Base-by-base conservation (phyloP, 192 early-diverging fungal genomes). In the Jimgerdemannia lactiflua region DNA sequence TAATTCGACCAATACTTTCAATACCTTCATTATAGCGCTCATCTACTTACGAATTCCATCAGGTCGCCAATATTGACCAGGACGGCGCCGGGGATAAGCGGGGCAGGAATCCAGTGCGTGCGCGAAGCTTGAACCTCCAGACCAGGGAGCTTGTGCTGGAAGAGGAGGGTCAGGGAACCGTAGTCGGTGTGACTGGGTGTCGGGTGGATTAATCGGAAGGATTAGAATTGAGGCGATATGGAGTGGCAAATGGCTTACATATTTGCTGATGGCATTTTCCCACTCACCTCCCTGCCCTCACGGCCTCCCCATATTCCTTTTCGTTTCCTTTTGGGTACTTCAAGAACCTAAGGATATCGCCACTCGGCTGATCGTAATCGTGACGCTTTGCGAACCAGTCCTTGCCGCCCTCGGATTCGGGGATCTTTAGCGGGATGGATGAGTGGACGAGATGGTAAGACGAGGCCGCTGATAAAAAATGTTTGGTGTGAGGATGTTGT, bases 1-100 rank as follows among this genome's bases (percentile, higher is more conserved):
- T 29, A 29, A 29, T 29, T 29, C 29, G 29, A 29, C 29, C 29
- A 29, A 29, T 29, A 29, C 29, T 29, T 29, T 1, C 29, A 29
- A 29, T 29, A 29, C 29, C 29, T 29, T 29, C 29, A 29, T 29
- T 29, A 29, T 29, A 29, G 29, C 29, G 1, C 29, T 0, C 29
- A 29, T 29, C 29, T 29, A 29, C 29, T 29, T 29, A 29, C 29
- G 19, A 68, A 68, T 71, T 92, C 86, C 66, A 92, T 76, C 64
- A 85, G 84, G 71, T 92, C 91, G 4, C 79, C 89, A 68, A 90
- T 82, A 71, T 91, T 92, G 49, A 93, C 84, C 65, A 92, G 73
- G 18, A 91, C 79, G 3, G 85, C 75, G 39, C 76, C 76, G 4
- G 86, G 84, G 67, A 91, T 85, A 1, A 89, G 74, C 17, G 91